Evolutionary conservation across 2,329 filamentous ascomycete genomes (phyloP).

Genomic region (Akanthomyces uredinophilus): DNA sequence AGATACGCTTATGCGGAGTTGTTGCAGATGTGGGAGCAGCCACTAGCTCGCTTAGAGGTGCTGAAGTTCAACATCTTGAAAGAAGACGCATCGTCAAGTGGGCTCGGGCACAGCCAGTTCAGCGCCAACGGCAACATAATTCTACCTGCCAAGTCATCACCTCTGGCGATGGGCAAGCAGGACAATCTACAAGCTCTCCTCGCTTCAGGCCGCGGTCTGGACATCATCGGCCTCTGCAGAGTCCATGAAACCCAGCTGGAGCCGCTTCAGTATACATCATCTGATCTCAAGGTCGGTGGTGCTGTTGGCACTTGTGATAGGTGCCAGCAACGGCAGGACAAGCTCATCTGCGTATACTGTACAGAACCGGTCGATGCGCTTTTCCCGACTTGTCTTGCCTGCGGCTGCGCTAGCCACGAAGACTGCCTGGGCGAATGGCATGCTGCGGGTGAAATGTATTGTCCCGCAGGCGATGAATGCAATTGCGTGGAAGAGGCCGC

Average conservation of each 20-base stretch:
- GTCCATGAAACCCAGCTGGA: slow-evolving; percentile 59
- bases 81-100: slow-evolving; percentile 32
- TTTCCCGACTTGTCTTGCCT: slow-evolving; percentile 57
- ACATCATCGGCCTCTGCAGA: slow-evolving; percentile 58
- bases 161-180: slow-evolving; percentile 53
- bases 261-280: slow-evolving; percentile 45
- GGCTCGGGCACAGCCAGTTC: slow-evolving; percentile 17
- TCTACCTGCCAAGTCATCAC: slow-evolving; percentile 36
- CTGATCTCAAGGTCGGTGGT: slow-evolving; percentile 36
- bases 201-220: slow-evolving; percentile 51
- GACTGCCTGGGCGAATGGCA: slow-evolving; percentile 56
- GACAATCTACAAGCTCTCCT: slow-evolving; percentile 47
- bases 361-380: slow-evolving; percentile 54
- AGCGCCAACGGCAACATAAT: slow-evolving; percentile 25
- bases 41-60: slow-evolving; percentile 58
- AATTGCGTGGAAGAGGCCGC: slow-evolving; percentile 53
- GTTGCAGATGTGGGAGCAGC: slow-evolving; percentile 61
- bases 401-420: slow-evolving; percentile 58
- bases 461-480: slow-evolving; percentile 61
- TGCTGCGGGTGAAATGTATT: slow-evolving; percentile 49
- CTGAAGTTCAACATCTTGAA: slow-evolving; percentile 64
- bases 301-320: slow-evolving; percentile 46
- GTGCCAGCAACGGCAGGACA: slow-evolving; percentile 51
- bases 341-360: slow-evolving; percentile 59
- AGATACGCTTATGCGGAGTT: slow-evolving; percentile 64